Evolutionary conservation across 495 filamentous ascomycete genomes (phyloP), one percentile per base, ranked within the genome.

Genomic region (Penicillium ochrochloron): DNA sequence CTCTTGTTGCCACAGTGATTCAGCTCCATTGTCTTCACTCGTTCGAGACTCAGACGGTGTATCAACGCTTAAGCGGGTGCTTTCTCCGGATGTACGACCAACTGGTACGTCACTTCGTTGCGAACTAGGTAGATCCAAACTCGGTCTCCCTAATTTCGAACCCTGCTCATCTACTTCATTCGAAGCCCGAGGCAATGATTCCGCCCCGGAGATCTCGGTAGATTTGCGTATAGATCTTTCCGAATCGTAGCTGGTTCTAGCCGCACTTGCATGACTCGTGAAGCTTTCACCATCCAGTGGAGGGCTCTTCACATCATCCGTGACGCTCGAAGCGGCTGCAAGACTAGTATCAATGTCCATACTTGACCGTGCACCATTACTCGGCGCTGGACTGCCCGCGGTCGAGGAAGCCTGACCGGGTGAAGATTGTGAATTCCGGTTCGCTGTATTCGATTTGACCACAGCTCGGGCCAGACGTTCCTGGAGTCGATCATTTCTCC

Each of bases 391-490:
- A 42, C 78, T 81, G 17, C 69, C 69, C 37, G 75, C 67, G 48
- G 71, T 76, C 8, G 75, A 77, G 0, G 72, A 72, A 17, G 73
- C 62, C 52, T 70, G 71, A 59, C 68, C 73, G 15, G 79, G 66
- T 3, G 78, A 73, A 54, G 76, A 76, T n/a, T 72, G 73, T 5
- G 75, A 73, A 27, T 68, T 64, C 11, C 65, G 44, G 59, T 68
- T 74, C 1, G 64, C 64, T 21, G 73, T 63, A 51, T 75, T 83
- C 9, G 73, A 73, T 46, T 81, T 82, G 0, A 79, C 84, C 70
- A 89, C 78, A 14, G 89, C 88, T 42, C 85, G 85, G 39, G 93
- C 94, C 7, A 97, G 80, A 33, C 92, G 87, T 76, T 97, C 93
- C 73, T 97, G 93, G 41, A 97, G 83, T 14, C 91, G 85, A 64